Conservation (phyloP, 495 filamentous ascomycete species). For the Jackrogersella multiformis region DNA sequence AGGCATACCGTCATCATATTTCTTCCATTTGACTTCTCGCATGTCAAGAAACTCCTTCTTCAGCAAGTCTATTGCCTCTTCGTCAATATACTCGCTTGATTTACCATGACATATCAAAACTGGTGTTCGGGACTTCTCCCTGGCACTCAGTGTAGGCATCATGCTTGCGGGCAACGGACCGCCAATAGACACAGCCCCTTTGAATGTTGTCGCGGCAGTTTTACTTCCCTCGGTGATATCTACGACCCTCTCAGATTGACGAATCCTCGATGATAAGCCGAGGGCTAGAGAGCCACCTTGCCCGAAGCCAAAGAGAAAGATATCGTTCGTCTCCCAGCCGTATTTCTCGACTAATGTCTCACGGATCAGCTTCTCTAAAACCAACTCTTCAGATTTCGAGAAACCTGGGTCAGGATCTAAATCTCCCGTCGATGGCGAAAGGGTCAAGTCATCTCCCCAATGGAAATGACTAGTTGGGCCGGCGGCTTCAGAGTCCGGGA, state of each 20-base stretch:
- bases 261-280: slow-evolving; percentile 58
- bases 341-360: slow-evolving; percentile 71
- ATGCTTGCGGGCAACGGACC: slow-evolving; percentile 70
- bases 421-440: slow-evolving; percentile 68
- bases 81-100: slow-evolving; percentile 68
- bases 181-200: slow-evolving; percentile 81
- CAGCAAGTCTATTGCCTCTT: slow-evolving; percentile 67
- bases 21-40: slow-evolving; percentile 76
- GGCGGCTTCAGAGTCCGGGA: slow-evolving; percentile 19
- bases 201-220: slow-evolving; percentile 38
- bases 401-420: slow-evolving; percentile 87
- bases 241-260: slow-evolving; percentile 45
- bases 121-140: slow-evolving; percentile 72
- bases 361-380: slow-evolving; percentile 67
- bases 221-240: slow-evolving; percentile 28
- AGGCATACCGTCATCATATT: slow-evolving; percentile 84
- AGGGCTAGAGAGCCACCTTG: slow-evolving; percentile 87
- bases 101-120: slow-evolving; percentile 76
- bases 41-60: slow-evolving; percentile 76
- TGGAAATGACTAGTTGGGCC: slow-evolving; percentile 64
- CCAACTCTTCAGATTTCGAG: slow-evolving; percentile 56
- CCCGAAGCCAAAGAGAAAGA: slow-evolving; percentile 84
- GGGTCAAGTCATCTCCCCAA: slow-evolving; percentile 89
- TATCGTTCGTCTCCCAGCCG: slow-evolving; percentile 72
- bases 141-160: slow-evolving; percentile 46